phyloP scores from a whole-genome alignment of 2,329 filamentous ascomycete genomes.

The Colletotrichum camelliae region DNA sequence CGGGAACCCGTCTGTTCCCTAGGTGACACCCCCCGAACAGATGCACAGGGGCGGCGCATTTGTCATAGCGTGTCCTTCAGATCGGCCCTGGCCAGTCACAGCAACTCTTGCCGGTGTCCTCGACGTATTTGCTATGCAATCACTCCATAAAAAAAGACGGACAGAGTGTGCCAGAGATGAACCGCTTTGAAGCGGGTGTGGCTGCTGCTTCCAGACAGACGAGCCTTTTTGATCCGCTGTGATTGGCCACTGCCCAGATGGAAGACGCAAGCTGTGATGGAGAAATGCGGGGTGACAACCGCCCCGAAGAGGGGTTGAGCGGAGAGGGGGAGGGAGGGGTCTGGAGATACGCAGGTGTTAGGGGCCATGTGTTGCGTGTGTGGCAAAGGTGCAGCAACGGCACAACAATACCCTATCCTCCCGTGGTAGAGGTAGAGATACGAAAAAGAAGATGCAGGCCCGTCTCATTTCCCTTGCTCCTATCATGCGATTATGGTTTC shows the following conservation, averaged over 20 bases:
- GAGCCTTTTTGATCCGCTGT: neutral
- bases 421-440: neutral
- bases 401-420: neutral
- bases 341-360: neutral
- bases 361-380: neutral
- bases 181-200: slow-evolving; percentile 16
- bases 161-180: neutral
- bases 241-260: slow-evolving; percentile 1
- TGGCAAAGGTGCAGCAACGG: neutral
- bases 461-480: neutral
- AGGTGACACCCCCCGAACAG: neutral
- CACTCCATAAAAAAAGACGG: neutral
- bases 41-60: neutral
- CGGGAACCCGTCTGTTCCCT: neutral
- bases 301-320: neutral
- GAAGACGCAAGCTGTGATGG: slow-evolving; percentile 3
- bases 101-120: neutral
- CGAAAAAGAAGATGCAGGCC: neutral
- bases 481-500: neutral
- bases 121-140: neutral
- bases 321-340: neutral
- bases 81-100: neutral
- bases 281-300: slow-evolving; percentile 17
- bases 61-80: neutral
- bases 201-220: neutral